Evolutionary conservation across 352 stramenopile species (phyloP).

Genomic region (Phytophthora brassicae): DNA sequence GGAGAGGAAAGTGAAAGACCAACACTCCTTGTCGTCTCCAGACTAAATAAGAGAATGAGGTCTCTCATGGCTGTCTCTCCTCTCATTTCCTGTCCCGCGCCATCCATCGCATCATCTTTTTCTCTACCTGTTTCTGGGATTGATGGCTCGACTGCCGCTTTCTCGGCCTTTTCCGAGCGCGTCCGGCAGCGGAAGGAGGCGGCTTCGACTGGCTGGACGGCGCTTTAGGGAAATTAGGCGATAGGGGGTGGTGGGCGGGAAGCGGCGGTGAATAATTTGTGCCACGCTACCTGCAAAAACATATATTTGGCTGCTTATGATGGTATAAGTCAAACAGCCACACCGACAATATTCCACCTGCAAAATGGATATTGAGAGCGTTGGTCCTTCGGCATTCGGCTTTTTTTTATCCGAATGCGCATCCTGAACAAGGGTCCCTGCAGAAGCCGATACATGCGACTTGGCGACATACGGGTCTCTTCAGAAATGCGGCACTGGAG

Average conservation of each 20-base stretch:
- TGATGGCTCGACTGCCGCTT: slow-evolving; percentile 19
- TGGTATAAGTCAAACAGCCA: no score
- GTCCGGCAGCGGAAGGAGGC: neutral
- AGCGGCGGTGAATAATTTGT: slow-evolving; percentile 16
- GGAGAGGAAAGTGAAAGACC: no score
- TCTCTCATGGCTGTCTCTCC: neutral
- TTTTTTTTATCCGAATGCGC: neutral
- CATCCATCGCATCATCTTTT: slow-evolving; percentile 20
- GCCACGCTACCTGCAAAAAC: slow-evolving; percentile 18
- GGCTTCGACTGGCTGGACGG: slow-evolving; percentile 8
- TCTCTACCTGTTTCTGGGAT: slow-evolving; percentile 10
- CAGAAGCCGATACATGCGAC: slow-evolving; percentile 19
- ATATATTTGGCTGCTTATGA: no score
- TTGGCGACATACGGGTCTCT: slow-evolving; percentile 14
- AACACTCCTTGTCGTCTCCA: no score
- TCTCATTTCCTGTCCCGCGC: neutral
- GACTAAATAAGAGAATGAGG: no score
- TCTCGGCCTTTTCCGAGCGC: slow-evolving; percentile 16
- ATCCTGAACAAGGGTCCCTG: no score
- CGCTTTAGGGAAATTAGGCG: slow-evolving; percentile 10
- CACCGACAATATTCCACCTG: no score
- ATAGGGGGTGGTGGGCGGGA: slow-evolving; percentile 26
- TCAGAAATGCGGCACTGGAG: neutral
- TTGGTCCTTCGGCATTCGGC: neutral
- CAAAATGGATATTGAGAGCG: neutral